Evolutionary conservation across 164 flowering plant species (phyloP).

Genomic region (Dillenia suffruticosa): DNA sequence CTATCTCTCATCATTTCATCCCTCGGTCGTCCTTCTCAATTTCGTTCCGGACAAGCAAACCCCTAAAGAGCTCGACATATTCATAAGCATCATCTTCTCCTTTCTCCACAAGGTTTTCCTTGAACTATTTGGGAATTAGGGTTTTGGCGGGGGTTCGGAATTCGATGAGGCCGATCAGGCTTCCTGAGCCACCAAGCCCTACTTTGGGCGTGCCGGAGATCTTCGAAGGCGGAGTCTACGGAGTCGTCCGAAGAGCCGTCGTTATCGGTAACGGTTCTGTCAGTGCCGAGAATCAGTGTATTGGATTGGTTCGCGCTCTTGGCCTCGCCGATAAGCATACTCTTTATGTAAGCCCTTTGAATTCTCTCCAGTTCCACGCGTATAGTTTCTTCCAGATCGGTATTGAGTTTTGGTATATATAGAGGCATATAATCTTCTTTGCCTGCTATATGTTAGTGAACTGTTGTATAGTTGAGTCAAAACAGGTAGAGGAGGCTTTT

Average conservation of each 20-base stretch:
- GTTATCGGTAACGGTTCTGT: slow-evolving; percentile 81
- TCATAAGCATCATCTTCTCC: no score
- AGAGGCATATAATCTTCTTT: no score
- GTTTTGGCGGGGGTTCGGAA: background rate
- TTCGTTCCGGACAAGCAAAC: no score
- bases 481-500: slow-evolving; percentile 27
- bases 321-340: slow-evolving; percentile 67
- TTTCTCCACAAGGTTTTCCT: no score
- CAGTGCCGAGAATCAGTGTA: slow-evolving; percentile 80
- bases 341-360: slow-evolving; percentile 49
- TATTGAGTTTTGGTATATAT: no score
- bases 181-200: slow-evolving; percentile 81
- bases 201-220: slow-evolving; percentile 63
- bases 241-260: slow-evolving; percentile 67
- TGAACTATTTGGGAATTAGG: background rate
- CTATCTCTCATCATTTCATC: no score
- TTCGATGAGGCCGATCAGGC: slow-evolving; percentile 72
- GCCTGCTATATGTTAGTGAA: no score
- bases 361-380: background rate
- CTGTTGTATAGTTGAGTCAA: background rate
- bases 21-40: no score
- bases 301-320: slow-evolving; percentile 88
- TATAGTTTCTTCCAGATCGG: no score
- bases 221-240: slow-evolving; percentile 72
- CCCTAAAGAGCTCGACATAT: no score